phyloP scores from a whole-genome alignment of 257 asterid species.

The Parsonsia alboflavescens region DNA sequence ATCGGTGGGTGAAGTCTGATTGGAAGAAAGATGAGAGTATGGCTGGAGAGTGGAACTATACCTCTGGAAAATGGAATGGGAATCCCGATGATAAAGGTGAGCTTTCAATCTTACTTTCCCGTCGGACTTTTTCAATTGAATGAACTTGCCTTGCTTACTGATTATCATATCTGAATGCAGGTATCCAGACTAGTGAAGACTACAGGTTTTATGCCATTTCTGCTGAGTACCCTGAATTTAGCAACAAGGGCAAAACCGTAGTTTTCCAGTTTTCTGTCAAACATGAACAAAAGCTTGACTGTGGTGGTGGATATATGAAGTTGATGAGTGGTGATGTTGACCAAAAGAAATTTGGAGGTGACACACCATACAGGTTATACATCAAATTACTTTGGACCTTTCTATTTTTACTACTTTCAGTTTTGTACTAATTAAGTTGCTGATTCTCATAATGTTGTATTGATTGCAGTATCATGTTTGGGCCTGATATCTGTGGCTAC shows the following conservation, averaged over 20 bases:
- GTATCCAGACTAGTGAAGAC: conserved; percentile 93
- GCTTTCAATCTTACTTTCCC: background rate
- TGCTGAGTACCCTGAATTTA: conserved; percentile 90
- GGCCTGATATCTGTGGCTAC: conserved; percentile 95
- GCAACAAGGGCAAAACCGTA: conserved; percentile 82
- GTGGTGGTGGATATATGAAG: conserved; percentile 99
- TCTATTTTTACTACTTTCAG: background rate
- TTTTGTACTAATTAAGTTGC: conserved; percentile 4
- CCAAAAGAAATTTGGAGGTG: conserved; percentile 93
- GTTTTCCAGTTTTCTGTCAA: conserved; percentile 93
- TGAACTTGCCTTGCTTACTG: background rate
- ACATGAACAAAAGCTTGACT: conserved; percentile 99
- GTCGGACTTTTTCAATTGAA: background rate
- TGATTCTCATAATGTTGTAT: conserved; percentile 19
- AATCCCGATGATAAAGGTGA: conserved; percentile 70
- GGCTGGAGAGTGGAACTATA: conserved; percentile 98
- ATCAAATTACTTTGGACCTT: background rate
- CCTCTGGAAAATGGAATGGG: conserved; percentile 96
- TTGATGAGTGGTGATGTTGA: conserved; percentile 79
- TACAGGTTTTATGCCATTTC: conserved; percentile 91
- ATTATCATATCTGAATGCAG: conserved; percentile 23
- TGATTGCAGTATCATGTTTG: conserved; percentile 89
- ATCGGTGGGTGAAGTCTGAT: conserved; percentile 89
- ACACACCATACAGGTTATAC: conserved; percentile 80
- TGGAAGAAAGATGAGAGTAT: conserved; percentile 92